These are phyloP conservation scores for Penicillium capsulatum DNA, from an alignment of 2,329 filamentous ascomycete genomes.

Conservation along the genomic window DNA sequence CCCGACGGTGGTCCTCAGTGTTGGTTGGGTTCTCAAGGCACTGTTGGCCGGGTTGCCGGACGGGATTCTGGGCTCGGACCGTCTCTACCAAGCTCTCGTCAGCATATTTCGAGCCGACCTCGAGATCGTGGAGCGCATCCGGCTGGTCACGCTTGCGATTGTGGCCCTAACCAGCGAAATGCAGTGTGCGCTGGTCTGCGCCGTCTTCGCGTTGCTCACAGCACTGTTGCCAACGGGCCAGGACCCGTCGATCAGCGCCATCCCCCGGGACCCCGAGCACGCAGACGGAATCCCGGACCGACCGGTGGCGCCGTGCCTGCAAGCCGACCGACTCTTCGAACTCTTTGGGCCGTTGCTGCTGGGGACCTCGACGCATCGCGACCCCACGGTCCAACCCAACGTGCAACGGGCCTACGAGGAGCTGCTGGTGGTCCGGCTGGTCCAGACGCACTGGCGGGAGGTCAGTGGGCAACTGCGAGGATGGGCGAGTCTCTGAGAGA, in stretches of 20 bases:
- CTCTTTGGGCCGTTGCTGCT: conserved; percentile 34
- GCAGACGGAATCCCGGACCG: conserved; percentile 16
- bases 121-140: conserved; percentile 21
- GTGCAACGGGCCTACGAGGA: conserved; percentile 27
- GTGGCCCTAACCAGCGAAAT: conserved; percentile 36
- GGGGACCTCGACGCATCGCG: conserved; percentile 11
- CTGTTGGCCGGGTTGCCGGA: conserved; percentile 37
- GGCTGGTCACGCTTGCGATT: conserved; percentile 37
- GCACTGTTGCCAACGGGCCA: conserved; percentile 26
- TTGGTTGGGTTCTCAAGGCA: conserved; percentile 35
- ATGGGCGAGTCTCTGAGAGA: background rate
- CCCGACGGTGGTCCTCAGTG: conserved; percentile 27
- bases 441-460: conserved; percentile 36
- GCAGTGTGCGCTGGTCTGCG: conserved; percentile 41
- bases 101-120: conserved; percentile 27
- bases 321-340: conserved; percentile 27
- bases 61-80: conserved; percentile 37
- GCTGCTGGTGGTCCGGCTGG: conserved; percentile 29
- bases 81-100: conserved; percentile 31
- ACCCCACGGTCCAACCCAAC: conserved; percentile 9
- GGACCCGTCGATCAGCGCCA: background rate
- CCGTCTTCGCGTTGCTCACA: conserved; percentile 37
- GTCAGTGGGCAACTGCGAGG: conserved; percentile 30
- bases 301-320: conserved; percentile 22
- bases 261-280: conserved; percentile 1